Evolutionary conservation across 2,329 filamentous ascomycete genomes (phyloP).

Genomic region (Amauroascus verrucosus): DNA sequence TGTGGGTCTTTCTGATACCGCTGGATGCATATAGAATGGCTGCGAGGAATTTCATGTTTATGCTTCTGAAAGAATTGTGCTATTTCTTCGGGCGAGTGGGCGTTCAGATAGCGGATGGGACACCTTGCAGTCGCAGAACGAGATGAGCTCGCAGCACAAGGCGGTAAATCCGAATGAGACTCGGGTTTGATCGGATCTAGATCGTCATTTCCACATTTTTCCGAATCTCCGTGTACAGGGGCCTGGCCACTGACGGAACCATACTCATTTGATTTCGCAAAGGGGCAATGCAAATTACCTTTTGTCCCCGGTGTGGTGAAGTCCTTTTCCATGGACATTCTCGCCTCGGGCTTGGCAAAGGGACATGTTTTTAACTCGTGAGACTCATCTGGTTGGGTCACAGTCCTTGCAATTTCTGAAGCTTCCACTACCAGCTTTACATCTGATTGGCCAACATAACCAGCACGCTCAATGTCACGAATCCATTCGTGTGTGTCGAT

Average conservation of each 20-base stretch:
- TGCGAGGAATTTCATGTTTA: slow-evolving; percentile 88
- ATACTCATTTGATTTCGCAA: slow-evolving; percentile 47
- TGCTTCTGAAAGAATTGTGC: slow-evolving; percentile 89
- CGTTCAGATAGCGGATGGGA: slow-evolving; percentile 83
- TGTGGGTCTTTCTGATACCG: slow-evolving; percentile 80
- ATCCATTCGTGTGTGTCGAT: slow-evolving; percentile 15
- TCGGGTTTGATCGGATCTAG: slow-evolving; percentile 48
- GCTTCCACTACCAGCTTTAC: slow-evolving; percentile 31
- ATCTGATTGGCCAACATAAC: slow-evolving; percentile 13
- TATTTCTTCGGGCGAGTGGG: slow-evolving; percentile 86
- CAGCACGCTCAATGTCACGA: slow-evolving; percentile 13
- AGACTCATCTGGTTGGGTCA: slow-evolving; percentile 24
- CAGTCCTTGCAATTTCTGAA: slow-evolving; percentile 32
- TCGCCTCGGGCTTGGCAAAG: slow-evolving; percentile 45
- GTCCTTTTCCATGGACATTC: slow-evolving; percentile 68
- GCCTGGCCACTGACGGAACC: slow-evolving; percentile 20
- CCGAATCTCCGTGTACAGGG: slow-evolving; percentile 31
- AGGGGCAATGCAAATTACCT: slow-evolving; percentile 71
- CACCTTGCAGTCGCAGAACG: slow-evolving; percentile 55
- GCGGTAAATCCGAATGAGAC: slow-evolving; percentile 35
- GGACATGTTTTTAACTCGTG: slow-evolving; percentile 27
- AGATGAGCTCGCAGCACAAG: slow-evolving; percentile 31
- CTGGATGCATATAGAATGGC: slow-evolving; percentile 83
- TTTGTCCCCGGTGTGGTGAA: slow-evolving; percentile 73
- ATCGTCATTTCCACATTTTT: slow-evolving; percentile 45